phyloP scores from a whole-genome alignment of 208 protist genomes.

The Leishmania amazonensis region DNA sequence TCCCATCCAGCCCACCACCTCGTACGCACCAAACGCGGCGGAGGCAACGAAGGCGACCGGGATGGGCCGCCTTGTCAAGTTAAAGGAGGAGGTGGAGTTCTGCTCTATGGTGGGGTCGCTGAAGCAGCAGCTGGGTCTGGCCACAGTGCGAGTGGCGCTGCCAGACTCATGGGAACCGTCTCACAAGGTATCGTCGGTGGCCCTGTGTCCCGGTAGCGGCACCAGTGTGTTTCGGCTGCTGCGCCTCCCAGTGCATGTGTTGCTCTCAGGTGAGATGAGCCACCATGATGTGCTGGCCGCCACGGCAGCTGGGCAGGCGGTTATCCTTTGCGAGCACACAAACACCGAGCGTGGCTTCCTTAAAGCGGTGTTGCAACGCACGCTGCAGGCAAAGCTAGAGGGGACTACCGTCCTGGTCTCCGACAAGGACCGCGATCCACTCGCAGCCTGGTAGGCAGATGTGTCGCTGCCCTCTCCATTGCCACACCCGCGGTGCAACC shows the following conservation, averaged over 20 bases:
- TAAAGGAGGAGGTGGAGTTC: conserved; percentile 46
- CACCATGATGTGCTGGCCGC: conserved; percentile 94
- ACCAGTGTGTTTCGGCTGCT: conserved; percentile 66
- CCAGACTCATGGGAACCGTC: conserved; percentile 44
- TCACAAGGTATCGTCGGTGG: conserved; percentile 60
- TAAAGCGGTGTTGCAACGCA: conserved; percentile 37
- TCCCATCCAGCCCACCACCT: conserved; percentile 55
- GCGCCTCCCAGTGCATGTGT: conserved; percentile 57
- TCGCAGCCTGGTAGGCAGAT: conserved; percentile 60
- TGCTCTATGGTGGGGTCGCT: conserved; percentile 50
- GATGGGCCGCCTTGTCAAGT: conserved; percentile 66
- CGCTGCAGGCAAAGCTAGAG: conserved; percentile 50
- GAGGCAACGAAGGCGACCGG: conserved; percentile 30
- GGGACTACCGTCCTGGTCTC: conserved; percentile 62
- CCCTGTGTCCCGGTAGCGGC: conserved; percentile 91
- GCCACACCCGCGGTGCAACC: neutral
- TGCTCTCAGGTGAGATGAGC: conserved; percentile 91
- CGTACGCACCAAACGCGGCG: conserved; percentile 31
- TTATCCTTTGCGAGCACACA: conserved; percentile 93
- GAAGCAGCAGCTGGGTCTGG: conserved; percentile 63
- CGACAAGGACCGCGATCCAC: conserved; percentile 70
- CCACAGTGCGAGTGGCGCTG: conserved; percentile 72
- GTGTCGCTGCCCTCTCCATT: neutral
- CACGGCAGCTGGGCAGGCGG: conserved; percentile 67
- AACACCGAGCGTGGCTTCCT: conserved; percentile 94